Evolutionary conservation across 2,329 filamentous ascomycete genomes (phyloP), one percentile per base, ranked within the genome.

Genomic region (Pseudogymnoascus sp.): DNA sequence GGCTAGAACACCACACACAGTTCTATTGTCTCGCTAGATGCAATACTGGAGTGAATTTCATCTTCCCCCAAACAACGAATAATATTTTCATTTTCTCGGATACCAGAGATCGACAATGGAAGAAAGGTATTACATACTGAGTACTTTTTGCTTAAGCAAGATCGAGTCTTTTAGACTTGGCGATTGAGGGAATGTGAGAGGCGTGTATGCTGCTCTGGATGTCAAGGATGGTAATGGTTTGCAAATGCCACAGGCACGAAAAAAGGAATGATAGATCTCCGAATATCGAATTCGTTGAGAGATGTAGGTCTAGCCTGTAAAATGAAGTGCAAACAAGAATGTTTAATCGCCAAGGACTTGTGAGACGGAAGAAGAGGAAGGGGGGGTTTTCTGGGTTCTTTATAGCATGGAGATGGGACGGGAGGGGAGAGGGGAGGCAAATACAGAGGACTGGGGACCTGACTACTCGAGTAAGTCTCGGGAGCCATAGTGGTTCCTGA

Each of bases 291-390:
- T 56, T 56, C 50, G 50, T 56, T 56, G 46, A 56, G 50, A 56
- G 50, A 56, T 56, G 28, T 56, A 56, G 50, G 50, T 56, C 50
- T 56, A 56, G 50, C 50, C 50, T 56, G 50, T 56, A 56, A 56
- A 50, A 56, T 56, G 50, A 56, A 56, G 50, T 56, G 50, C 50
- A 56, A 56, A 56, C 50, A 35, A 56, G 28, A 56, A 56, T 56
- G 50, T 56, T 56, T 56, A 56, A 56, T 56, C 50, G 50, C 50
- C 50, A 56, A 56, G 50, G 50, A 56, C 50, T 56, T 56, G 50
- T 56, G 50, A 56, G 50, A 56, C 50, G 50, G 11, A 56, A 33
- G n/a, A 33, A 33, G 50, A 35, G 50, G 50, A 35, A 56, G 46
- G 5, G 50, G 50, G 50, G 50, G 28, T 12, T 56, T 56, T 8